Evolutionary conservation across 345 rosid species (phyloP).

Genomic region (Euclidium syriacum): DNA sequence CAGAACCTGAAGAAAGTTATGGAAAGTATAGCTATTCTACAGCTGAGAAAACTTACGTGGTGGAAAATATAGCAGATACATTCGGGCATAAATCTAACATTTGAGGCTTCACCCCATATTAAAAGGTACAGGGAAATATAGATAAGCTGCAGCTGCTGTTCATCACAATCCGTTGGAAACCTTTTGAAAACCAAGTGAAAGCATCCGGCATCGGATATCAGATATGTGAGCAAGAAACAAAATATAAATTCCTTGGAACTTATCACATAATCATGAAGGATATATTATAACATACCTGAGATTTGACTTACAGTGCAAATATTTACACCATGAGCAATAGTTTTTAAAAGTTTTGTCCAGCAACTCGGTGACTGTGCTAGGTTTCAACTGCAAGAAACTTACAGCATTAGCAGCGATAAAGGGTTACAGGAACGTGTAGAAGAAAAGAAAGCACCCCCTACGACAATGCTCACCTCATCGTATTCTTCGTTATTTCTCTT

Average conservation of each 20-base stretch:
- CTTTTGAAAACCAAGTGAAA: constrained; percentile 40
- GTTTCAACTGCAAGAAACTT: constrained; percentile 55
- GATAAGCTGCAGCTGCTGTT: constrained; percentile 60
- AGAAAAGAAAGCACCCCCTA: neutral
- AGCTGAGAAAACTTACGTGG: constrained; percentile 64
- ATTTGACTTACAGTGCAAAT: constrained; percentile 43
- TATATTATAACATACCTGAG: constrained; percentile 46
- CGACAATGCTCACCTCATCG: constrained; percentile 37
- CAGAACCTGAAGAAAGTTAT: constrained; percentile 9
- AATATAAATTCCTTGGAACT: constrained; percentile 9
- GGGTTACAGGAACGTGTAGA: neutral
- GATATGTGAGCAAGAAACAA: constrained; percentile 15
- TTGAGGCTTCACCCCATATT: constrained; percentile 99
- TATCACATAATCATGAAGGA: constrained; percentile 14
- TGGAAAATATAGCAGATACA: constrained; percentile 97
- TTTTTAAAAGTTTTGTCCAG: constrained; percentile 64
- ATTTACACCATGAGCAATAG: constrained; percentile 84
- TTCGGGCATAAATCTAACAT: constrained; percentile 96
- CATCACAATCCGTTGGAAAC: constrained; percentile 36
- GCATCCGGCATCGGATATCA: constrained; percentile 10
- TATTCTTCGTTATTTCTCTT: constrained; percentile 35
- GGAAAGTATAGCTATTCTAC: constrained; percentile 36
- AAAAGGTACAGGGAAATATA: constrained; percentile 83
- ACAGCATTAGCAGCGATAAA: constrained; percentile 22
- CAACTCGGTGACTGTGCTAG: constrained; percentile 42